These are phyloP conservation scores for Deinandra increscens DNA, from an alignment of 129 eudicot species.

Conservation along the genomic window DNA sequence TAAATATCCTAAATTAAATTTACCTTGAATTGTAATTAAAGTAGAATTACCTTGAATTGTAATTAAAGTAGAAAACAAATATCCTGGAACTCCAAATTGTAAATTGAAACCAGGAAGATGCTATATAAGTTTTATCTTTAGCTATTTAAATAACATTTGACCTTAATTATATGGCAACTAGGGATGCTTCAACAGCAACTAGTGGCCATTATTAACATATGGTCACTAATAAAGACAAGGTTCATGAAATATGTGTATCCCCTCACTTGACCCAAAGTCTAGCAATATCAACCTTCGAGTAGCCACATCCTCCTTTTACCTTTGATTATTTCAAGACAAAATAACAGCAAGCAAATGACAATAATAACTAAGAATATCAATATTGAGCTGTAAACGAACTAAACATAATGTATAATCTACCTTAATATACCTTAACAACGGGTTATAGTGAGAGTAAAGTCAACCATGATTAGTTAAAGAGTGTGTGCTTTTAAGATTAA, in stretches of 20 bases:
- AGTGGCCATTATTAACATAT: slow-evolving; percentile 16
- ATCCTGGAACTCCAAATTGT: not conserved
- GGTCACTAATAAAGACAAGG: slow-evolving; percentile 9
- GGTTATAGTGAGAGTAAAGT: too few species aligned
- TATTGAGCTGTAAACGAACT: too few species aligned
- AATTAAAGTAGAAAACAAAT: not conserved
- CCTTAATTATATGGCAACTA: slow-evolving; percentile 1
- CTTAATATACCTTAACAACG: too few species aligned
- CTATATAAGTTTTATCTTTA: slow-evolving; percentile 1
- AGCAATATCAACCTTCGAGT: slow-evolving; percentile 11
- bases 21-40: too few species aligned
- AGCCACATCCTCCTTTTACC: slow-evolving; percentile 17
- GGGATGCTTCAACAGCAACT: not conserved
- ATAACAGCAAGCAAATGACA: not conserved
- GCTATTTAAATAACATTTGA: not conserved
- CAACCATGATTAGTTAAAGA: too few species aligned
- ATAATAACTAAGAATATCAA: too few species aligned
- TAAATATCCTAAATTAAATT: too few species aligned
- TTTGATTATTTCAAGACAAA: not conserved
- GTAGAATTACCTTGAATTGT: too few species aligned
- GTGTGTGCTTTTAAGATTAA: too few species aligned
- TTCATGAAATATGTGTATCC: slow-evolving; percentile 10
- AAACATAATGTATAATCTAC: too few species aligned
- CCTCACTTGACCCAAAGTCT: slow-evolving; percentile 18
- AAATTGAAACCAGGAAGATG: not conserved